Conservation (phyloP, 1,284 basidiomycete species). For the Testicularia cyperi region DNA sequence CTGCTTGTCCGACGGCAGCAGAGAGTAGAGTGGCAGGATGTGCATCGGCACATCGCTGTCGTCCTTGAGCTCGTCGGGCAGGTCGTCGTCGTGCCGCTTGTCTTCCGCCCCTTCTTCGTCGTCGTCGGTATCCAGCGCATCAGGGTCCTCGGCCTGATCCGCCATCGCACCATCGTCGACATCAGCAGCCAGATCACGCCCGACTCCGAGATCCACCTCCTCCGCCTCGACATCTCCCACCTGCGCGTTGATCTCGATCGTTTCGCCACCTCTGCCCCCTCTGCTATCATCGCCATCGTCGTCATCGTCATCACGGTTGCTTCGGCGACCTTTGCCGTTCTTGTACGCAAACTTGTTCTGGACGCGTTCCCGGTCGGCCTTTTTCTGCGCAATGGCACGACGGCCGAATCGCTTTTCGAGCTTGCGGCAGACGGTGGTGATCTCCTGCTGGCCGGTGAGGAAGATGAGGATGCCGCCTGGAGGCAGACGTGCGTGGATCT, state of each 20-base stretch:
- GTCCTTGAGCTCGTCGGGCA: slow-evolving; percentile 43
- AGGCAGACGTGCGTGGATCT: slow-evolving; percentile 73
- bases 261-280: slow-evolving; percentile 22
- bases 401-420: slow-evolving; percentile 77
- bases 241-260: slow-evolving; percentile 18
- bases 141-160: slow-evolving; percentile 61
- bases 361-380: slow-evolving; percentile 19
- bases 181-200: slow-evolving; percentile 63
- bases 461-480: slow-evolving; percentile 74
- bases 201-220: slow-evolving; percentile 73
- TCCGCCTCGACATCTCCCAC: slow-evolving; percentile 71
- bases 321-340: not conserved
- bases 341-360: slow-evolving; percentile 9
- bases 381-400: slow-evolving; percentile 67
- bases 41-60: slow-evolving; percentile 62
- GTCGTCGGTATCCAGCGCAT: slow-evolving; percentile 54
- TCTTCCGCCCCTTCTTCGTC: slow-evolving; percentile 37
- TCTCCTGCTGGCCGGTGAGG: slow-evolving; percentile 77
- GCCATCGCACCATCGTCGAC: slow-evolving; percentile 61
- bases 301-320: slow-evolving; percentile 13
- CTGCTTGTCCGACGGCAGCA: slow-evolving; percentile 73
- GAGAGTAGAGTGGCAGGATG: slow-evolving; percentile 73
- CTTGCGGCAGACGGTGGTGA: slow-evolving; percentile 69
- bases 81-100: slow-evolving; percentile 39
- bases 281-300: slow-evolving; percentile 47